Evolutionary conservation across 495 filamentous ascomycete species (phyloP).

Genomic region (Penicillium argentinense): DNA sequence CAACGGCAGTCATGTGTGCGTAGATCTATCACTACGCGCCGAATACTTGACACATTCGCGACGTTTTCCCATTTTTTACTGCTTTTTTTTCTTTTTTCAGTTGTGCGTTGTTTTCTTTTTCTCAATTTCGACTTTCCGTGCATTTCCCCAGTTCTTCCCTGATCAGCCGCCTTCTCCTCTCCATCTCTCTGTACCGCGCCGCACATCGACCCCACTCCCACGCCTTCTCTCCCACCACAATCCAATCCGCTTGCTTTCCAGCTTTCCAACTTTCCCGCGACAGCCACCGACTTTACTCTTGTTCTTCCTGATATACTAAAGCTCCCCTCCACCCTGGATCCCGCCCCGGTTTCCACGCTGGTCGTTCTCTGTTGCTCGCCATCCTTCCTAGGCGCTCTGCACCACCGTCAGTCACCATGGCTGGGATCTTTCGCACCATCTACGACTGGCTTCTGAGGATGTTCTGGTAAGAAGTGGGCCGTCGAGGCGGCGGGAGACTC

Average conservation of each 20-base stretch:
- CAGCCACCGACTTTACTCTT: background rate
- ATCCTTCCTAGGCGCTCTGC: no score
- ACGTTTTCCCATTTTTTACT: constrained; percentile 1
- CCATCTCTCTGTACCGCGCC: background rate
- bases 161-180: background rate
- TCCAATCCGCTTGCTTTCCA: background rate
- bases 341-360: background rate
- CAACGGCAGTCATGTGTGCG: constrained; percentile 42
- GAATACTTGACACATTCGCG: no score
- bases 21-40: constrained; percentile 11
- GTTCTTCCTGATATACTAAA: no score
- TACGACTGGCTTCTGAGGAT: constrained; percentile 98
- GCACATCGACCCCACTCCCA: background rate
- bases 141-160: background rate
- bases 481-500: constrained; percentile 19
- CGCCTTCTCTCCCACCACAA: background rate
- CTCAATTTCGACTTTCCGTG: background rate
- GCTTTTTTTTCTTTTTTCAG: background rate
- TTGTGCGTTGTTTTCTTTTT: background rate
- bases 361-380: background rate
- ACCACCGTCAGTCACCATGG: no score
- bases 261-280: background rate
- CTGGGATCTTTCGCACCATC: constrained; percentile 84
- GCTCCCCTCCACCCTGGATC: no score
- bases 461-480: constrained; percentile 84